Conservation (phyloP, 2,329 filamentous ascomycete species). For the Sclerotinia trifoliorum region DNA sequence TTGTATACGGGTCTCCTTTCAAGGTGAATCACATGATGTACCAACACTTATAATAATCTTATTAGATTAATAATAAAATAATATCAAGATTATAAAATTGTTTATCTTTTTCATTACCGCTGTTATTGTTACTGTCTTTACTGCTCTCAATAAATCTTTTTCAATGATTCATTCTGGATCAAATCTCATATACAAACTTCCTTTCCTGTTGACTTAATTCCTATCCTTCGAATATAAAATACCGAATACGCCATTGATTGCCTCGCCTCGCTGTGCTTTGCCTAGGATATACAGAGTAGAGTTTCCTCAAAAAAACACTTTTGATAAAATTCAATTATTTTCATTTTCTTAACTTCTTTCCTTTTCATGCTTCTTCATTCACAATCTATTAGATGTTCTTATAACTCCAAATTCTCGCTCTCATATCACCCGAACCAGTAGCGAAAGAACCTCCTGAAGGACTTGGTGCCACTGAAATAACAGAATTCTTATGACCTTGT, state of each 20-base stretch:
- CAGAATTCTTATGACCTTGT: constrained; percentile 97
- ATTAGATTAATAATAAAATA: no score
- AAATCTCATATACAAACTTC: background rate
- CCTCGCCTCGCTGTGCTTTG: background rate
- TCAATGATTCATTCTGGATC: background rate
- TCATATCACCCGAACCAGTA: constrained; percentile 95
- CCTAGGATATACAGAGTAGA: background rate
- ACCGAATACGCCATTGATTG: constrained; percentile 9
- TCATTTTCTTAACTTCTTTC: background rate
- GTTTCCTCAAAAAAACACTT: background rate
- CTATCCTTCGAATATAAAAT: background rate
- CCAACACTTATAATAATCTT: no score
- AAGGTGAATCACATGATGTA: no score
- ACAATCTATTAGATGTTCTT: constrained; percentile 40
- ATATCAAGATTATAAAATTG: no score
- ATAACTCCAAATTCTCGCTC: constrained; percentile 95
- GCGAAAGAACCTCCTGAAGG: constrained; percentile 83
- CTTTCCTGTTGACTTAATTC: background rate
- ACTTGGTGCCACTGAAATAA: constrained; percentile 95
- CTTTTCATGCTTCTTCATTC: no score
- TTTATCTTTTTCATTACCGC: no score
- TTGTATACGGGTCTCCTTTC: no score
- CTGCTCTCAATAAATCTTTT: background rate
- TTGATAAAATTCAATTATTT: background rate
- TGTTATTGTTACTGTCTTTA: background rate